Evolutionary conservation across 768 basidiomycete genomes (phyloP).

Genomic region (Peribolospora baueri): DNA sequence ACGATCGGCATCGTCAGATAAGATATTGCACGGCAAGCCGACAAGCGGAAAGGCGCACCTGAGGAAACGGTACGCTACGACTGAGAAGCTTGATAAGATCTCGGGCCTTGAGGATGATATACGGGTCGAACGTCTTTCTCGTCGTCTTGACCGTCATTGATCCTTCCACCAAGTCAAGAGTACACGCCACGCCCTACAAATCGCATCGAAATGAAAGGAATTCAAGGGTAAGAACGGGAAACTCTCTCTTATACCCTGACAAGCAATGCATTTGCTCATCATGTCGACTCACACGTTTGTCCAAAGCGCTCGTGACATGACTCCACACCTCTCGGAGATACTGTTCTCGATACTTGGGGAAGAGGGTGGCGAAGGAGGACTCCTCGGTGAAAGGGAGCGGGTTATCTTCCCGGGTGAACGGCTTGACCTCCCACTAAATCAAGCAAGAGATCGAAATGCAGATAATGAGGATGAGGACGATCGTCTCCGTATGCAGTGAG

Average conservation of each 20-base stretch:
- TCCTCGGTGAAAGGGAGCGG: conserved; percentile 54
- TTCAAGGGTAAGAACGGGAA: background rate
- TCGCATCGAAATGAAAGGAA: too few relatives aligned
- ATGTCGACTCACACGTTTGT: conserved; percentile 36
- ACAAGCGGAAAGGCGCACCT: conserved; percentile 3
- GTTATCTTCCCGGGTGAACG: conserved; percentile 49
- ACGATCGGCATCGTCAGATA: background rate
- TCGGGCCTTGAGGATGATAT: conserved; percentile 80
- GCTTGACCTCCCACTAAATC: conserved; percentile 61
- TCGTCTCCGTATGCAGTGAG: too few relatives aligned
- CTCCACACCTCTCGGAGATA: conserved; percentile 90
- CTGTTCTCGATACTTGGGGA: conserved; percentile 94
- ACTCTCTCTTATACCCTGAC: background rate
- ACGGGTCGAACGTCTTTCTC: conserved; percentile 89
- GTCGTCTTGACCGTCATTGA: conserved; percentile 95
- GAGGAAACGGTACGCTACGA: conserved; percentile 50
- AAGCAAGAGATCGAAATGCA: too few relatives aligned
- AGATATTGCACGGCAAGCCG: background rate
- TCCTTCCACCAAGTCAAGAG: conserved; percentile 81
- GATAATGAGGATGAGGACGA: too few relatives aligned
- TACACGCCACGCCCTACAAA: conserved; percentile 57
- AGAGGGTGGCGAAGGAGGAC: conserved; percentile 90
- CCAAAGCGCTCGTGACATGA: conserved; percentile 59
- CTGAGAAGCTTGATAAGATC: conserved; percentile 90
- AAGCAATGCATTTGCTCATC: background rate